Evolutionary conservation across 345 rosid species (phyloP).

Genomic region (Conringia planisiliqua): DNA sequence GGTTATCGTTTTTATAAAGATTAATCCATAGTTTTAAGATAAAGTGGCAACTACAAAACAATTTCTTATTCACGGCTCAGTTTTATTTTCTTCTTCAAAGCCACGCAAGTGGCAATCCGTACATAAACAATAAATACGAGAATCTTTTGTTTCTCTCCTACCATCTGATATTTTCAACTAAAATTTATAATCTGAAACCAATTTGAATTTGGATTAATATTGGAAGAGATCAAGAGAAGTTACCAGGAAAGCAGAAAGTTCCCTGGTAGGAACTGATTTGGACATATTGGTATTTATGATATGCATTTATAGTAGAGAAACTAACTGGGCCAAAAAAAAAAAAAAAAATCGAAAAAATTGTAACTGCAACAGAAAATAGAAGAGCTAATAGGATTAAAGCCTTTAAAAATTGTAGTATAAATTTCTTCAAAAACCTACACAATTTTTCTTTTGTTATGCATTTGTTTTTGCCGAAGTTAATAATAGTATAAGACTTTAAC

Average conservation of each 20-base stretch:
- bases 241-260: neutral
- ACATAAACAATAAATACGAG: constrained; percentile 15
- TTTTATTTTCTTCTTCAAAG: constrained; percentile 10
- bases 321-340: too few species aligned
- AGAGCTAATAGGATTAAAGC: neutral
- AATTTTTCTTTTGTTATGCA: too few species aligned
- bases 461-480: too few species aligned
- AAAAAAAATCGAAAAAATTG: too few species aligned
- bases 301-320: too few species aligned
- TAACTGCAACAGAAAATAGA: too few species aligned
- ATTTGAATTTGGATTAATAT: neutral
- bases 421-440: too few species aligned
- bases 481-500: too few species aligned
- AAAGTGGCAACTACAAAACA: neutral
- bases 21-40: constrained; percentile 7
- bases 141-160: constrained; percentile 14
- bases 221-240: neutral
- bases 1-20: constrained; percentile 7
- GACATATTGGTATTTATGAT: too few species aligned
- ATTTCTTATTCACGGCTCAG: constrained; percentile 4
- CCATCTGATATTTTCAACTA: neutral
- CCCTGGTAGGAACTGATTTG: too few species aligned
- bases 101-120: constrained; percentile 27
- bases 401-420: too few species aligned
- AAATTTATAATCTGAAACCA: neutral